Evolutionary conservation across 2,329 filamentous ascomycete species (phyloP), one percentile per base, ranked within the genome.

Genomic region (Colletotrichum somersetense): DNA sequence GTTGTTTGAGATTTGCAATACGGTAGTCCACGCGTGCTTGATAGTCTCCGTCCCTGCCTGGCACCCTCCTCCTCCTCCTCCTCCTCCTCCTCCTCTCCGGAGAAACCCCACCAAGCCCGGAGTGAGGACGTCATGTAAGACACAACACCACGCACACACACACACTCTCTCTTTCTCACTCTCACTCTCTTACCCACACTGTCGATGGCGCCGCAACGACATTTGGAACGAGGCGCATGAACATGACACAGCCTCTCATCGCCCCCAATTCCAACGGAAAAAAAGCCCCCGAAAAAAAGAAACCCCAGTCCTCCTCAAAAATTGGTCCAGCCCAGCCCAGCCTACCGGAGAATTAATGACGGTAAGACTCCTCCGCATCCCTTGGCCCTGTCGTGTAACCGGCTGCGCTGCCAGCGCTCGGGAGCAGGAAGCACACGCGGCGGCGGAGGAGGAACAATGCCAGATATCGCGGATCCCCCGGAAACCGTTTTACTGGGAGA

Each of bases 341-440:
- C 35, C 58, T 18, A 35, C 68, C 68, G 68, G 68, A 71, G 68
- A 68, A 71, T 68, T 71, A 58, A 40, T 58, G 35, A n/a, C 12
- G 46, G 35, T 57, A 20, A 14, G n/a, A 62, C 44, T 33, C 23
- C 42, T 66, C 66, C 62, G 62, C 55, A 71, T 61, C 42, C 48
- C 68, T 71, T 71, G 68, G 68, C 64, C 38, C 50, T 73, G 71
- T 42, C 48, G 71, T 73, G 71, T 73, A 73, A 73, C 71, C 42
- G 20, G 67, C 10, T 10, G 30, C 30, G 20, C 48, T 30, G 20
- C n/a, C 33, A 26, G 26, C 26, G 46, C 46, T 23, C 18, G n/a
- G 44, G 8, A 61, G 23, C 7, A 26, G 42, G 61, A 42, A 23
- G 12, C 35, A 56, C 44, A 69, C 48, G 53, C 56, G 42, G 30